These are phyloP conservation scores for Paracorniculantispora psalliotae DNA, from an alignment of 2,329 filamentous ascomycete genomes.

Conservation along the genomic window DNA sequence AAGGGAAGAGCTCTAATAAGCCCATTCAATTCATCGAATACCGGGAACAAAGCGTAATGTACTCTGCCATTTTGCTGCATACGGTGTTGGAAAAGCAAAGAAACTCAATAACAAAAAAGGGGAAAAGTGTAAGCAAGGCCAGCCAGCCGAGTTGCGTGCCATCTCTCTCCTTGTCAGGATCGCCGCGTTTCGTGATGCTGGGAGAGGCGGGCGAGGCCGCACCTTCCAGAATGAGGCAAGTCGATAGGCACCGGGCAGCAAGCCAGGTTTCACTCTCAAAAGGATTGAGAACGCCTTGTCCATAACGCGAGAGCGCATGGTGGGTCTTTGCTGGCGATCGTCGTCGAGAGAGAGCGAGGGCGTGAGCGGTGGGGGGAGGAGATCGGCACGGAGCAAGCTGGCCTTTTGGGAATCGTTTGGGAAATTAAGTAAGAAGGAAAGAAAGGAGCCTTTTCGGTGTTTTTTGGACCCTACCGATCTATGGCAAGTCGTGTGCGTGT, in stretches of 20 bases:
- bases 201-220: neutral
- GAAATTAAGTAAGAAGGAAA: constrained; percentile 7
- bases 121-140: neutral
- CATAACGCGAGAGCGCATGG: neutral
- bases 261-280: neutral
- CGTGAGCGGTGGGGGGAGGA: no score
- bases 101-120: neutral
- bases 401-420: constrained; percentile 10
- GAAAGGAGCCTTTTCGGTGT: neutral
- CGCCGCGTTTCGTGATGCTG: neutral
- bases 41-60: no score
- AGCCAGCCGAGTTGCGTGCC: neutral
- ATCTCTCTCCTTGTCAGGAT: no score
- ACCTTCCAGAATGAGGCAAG: neutral
- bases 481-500: neutral
- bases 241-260: neutral
- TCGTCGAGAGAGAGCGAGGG: neutral
- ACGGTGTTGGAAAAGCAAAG: neutral
- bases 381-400: constrained; percentile 9
- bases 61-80: no score
- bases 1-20: neutral
- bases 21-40: neutral
- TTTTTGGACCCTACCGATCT: neutral
- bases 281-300: neutral
- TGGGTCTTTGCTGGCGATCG: neutral